Evolutionary conservation across 129 eudicot species (phyloP).

Genomic region (Sambucus nigra): DNA sequence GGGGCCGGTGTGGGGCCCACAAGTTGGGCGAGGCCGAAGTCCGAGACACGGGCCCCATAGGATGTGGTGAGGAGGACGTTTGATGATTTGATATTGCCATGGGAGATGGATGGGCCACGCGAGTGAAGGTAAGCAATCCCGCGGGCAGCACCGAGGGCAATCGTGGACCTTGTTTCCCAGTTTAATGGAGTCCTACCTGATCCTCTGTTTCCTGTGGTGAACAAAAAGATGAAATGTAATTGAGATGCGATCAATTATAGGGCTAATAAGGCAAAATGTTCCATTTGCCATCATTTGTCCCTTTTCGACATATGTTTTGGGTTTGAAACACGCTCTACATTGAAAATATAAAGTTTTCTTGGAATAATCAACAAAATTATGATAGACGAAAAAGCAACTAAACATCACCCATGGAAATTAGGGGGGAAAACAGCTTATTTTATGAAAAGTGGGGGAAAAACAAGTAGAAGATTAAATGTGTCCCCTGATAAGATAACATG

Average conservation of each 20-base stretch:
- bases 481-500: too few relatives aligned
- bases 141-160: slow-evolving; percentile 81
- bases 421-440: too few relatives aligned
- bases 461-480: too few relatives aligned
- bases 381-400: too few relatives aligned
- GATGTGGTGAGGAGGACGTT: slow-evolving; percentile 65
- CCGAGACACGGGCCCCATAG: slow-evolving; percentile 85
- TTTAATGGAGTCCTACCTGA: slow-evolving; percentile 76
- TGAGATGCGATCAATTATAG: neutral
- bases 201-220: slow-evolving; percentile 58
- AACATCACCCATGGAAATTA: too few relatives aligned
- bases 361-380: too few relatives aligned
- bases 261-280: neutral
- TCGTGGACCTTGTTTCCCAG: slow-evolving; percentile 66
- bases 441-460: too few relatives aligned
- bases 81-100: slow-evolving; percentile 85
- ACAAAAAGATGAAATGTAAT: neutral
- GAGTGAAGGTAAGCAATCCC: slow-evolving; percentile 68
- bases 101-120: slow-evolving; percentile 59
- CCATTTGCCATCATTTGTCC: neutral
- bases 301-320: neutral
- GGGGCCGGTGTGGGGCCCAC: slow-evolving; percentile 55
- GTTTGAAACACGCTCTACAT: too few relatives aligned
- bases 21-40: slow-evolving; percentile 78
- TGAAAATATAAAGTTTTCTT: too few relatives aligned